Conservation (phyloP, 805 yeast species). For the Saturnispora hagleri region DNA sequence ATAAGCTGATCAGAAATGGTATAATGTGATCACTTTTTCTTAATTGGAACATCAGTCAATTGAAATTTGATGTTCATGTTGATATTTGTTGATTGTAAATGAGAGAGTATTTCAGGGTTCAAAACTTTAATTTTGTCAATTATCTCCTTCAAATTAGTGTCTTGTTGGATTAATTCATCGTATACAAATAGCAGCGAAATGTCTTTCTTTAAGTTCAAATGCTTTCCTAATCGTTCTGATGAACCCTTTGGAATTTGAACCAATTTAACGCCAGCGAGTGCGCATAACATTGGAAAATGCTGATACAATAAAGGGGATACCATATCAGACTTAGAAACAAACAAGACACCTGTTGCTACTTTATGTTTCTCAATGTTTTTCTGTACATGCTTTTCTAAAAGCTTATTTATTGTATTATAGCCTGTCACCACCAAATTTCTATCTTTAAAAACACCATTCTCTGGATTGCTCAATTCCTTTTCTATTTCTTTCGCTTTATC, state of each 20-base stretch:
- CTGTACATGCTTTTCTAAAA: slow-evolving; percentile 36
- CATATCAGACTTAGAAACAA: slow-evolving; percentile 43
- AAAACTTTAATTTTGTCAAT: slow-evolving; percentile 16
- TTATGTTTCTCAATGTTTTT: slow-evolving; percentile 11
- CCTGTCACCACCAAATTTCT: slow-evolving; percentile 31
- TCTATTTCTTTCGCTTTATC: slow-evolving; percentile 22
- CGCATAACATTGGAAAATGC: slow-evolving; percentile 50
- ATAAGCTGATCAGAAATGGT: not conserved
- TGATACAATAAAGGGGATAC: slow-evolving; percentile 40
- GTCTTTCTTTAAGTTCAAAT: slow-evolving; percentile 14
- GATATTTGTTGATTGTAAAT: slow-evolving; percentile 12
- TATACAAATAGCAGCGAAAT: slow-evolving; percentile 6
- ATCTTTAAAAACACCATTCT: not conserved
- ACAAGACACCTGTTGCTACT: slow-evolving; percentile 29
- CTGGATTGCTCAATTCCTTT: slow-evolving; percentile 8
- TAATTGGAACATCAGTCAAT: slow-evolving; percentile 38
- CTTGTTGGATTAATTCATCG: slow-evolving; percentile 1
- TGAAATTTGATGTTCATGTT: slow-evolving; percentile 32
- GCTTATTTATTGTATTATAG: slow-evolving; percentile 46
- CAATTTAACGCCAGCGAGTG: slow-evolving; percentile 44
- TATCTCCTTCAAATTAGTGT: not conserved
- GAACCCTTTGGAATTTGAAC: slow-evolving; percentile 50
- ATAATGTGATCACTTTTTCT: slow-evolving; percentile 14
- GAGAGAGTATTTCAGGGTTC: slow-evolving; percentile 20
- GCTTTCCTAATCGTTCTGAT: slow-evolving; percentile 14